phyloP scores from a whole-genome alignment of 2,329 filamentous ascomycete species.

The Aschersonia sp. region DNA sequence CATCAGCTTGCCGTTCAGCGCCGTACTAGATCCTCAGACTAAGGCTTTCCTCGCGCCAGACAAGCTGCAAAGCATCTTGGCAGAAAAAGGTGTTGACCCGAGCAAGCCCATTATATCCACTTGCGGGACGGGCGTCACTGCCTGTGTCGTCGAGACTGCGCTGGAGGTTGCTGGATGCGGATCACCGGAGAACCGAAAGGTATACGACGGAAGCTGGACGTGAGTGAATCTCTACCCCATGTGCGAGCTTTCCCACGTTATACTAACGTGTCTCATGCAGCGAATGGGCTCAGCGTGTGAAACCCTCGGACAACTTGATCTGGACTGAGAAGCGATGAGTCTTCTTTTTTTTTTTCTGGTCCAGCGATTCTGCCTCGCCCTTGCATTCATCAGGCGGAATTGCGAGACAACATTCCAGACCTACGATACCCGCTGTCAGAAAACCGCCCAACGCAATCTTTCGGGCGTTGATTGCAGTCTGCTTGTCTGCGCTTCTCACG shows the following conservation, averaged over 20 bases:
- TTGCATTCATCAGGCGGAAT: neutral
- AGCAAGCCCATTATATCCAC: slow-evolving; percentile 70
- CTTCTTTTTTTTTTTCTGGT: neutral
- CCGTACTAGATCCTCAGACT: slow-evolving; percentile 67
- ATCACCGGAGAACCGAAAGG: slow-evolving; percentile 46
- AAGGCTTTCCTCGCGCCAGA: slow-evolving; percentile 65
- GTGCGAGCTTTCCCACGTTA: too few species aligned
- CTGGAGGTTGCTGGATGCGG: slow-evolving; percentile 67
- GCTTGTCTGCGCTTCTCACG: too few species aligned
- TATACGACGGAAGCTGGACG: slow-evolving; percentile 98
- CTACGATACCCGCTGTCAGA: too few species aligned
- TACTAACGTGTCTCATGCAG: slow-evolving; percentile 16
- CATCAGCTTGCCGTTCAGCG: slow-evolving; percentile 65
- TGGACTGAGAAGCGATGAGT: slow-evolving; percentile 27
- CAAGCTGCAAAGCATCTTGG: slow-evolving; percentile 61
- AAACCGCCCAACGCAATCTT: too few species aligned
- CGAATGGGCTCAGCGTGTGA: slow-evolving; percentile 54
- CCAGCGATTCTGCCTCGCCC: too few species aligned
- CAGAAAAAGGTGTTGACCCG: slow-evolving; percentile 65
- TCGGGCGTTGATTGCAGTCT: too few species aligned
- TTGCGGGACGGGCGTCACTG: slow-evolving; percentile 90
- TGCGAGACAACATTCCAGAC: neutral
- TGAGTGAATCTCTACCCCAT: slow-evolving; percentile 35
- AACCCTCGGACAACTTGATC: slow-evolving; percentile 47
- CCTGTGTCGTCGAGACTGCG: slow-evolving; percentile 78